These are phyloP conservation scores for Cephalotrichum gorgonifer DNA, from an alignment of 2,329 filamentous ascomycete species.

Conservation along the genomic window DNA sequence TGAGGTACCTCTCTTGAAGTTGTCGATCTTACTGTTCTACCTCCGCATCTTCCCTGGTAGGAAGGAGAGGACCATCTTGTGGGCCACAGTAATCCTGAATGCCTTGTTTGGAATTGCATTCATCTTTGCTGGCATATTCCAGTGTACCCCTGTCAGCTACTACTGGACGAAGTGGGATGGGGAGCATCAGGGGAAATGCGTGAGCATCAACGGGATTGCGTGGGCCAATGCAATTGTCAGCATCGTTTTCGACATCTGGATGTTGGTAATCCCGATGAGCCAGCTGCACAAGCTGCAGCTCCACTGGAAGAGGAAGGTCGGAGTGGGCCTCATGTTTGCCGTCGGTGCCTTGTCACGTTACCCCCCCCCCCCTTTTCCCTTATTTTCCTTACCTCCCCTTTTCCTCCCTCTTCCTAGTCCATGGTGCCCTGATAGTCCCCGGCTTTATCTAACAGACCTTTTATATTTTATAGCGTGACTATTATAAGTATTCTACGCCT, in stretches of 20 bases:
- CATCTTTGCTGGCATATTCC: constrained; percentile 28
- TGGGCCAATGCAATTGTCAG: constrained; percentile 37
- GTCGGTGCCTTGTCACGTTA: constrained; percentile 27
- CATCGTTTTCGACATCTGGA: constrained; percentile 36
- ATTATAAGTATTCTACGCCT: constrained; percentile 21
- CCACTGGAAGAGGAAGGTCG: constrained; percentile 31
- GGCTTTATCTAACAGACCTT: neutral
- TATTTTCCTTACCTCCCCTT: neutral
- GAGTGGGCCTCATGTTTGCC: constrained; percentile 32
- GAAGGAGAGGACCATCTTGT: constrained; percentile 23
- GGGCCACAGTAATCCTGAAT: constrained; percentile 24
- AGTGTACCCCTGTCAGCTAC: constrained; percentile 34
- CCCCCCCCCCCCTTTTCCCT: neutral
- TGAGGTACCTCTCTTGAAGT: constrained; percentile 29
- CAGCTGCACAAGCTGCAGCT: constrained; percentile 25
- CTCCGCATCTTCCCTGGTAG: constrained; percentile 34
- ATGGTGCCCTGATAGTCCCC: too few species aligned
- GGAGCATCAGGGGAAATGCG: constrained; percentile 30
- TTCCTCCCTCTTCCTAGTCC: too few species aligned
- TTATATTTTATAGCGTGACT: constrained; percentile 14
- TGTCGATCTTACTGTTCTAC: constrained; percentile 40
- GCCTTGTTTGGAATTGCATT: constrained; percentile 24
- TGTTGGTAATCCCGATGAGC: constrained; percentile 34
- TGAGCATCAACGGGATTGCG: constrained; percentile 29
- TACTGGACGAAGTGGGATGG: constrained; percentile 43